Conservation (phyloP, 345 rosid species). For the Gossypium mustelinum region DNA sequence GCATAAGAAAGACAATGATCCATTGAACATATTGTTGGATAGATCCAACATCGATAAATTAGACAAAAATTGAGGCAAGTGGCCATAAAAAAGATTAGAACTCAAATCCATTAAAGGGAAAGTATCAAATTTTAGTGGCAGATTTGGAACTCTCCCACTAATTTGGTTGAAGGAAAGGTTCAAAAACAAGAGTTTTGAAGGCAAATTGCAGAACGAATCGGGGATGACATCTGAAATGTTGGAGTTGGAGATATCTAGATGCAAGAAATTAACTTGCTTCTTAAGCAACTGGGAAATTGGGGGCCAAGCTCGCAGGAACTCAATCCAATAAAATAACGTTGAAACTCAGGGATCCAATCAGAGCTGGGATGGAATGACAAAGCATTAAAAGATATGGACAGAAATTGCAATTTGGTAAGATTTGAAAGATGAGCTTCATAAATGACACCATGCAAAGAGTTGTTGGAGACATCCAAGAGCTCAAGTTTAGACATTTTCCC, state of each 20-base stretch:
- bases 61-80: not conserved
- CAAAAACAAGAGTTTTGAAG: slow-evolving; percentile 3
- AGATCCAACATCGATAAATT: not conserved
- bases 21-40: not conserved
- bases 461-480: not conserved
- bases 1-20: not conserved
- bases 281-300: slow-evolving; percentile 11
- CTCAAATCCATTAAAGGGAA: slow-evolving; percentile 15
- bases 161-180: slow-evolving; percentile 13
- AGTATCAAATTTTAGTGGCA: not conserved
- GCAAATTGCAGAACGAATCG: slow-evolving; percentile 6
- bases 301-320: not conserved
- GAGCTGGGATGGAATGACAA: slow-evolving; percentile 4
- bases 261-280: slow-evolving; percentile 1
- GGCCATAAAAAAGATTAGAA: slow-evolving; percentile 3
- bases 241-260: slow-evolving; percentile 11
- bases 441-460: slow-evolving; percentile 15
- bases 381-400: not conserved
- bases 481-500: not conserved
- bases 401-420: not conserved
- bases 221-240: slow-evolving; percentile 14
- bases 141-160: not conserved
- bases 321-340: not conserved
- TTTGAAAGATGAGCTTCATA: slow-evolving; percentile 13
- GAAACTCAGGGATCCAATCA: slow-evolving; percentile 9